Base-by-base conservation (phyloP, 2,329 filamentous ascomycete genomes). In the Colletotrichum sp. region DNA sequence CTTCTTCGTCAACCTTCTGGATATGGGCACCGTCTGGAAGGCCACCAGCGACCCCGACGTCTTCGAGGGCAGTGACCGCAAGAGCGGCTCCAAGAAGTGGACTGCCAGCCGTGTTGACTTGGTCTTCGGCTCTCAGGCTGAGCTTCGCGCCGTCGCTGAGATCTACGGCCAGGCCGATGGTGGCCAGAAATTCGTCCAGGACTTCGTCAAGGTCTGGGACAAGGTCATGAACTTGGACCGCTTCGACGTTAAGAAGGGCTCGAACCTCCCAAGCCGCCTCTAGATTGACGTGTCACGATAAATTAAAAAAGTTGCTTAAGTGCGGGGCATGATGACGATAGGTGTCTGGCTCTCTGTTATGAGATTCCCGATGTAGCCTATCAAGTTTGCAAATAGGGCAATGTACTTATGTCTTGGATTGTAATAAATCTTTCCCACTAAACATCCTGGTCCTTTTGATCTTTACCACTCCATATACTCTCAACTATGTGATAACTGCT, bases 1-100 rank as follows among this genome's bases (percentile, higher is more conserved):
- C 86, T 96, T 95, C 89, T 96, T 96, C 81, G 90, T 94, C 84
- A 95, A 96, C 86, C 88, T 96, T 3, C 90, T 96, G 28, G 93
- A 95, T 80, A 90, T 89, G 80, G 86, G 84, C 83, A 94, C 90
- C 8, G 87, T 85, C 26, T 96, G 94, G 94, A 91, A 91, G 85
- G 80, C 89, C 0, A 85, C 85, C 52, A 78, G 79, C n/a, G 85
- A 84, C 70, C 82, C 85, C 38, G 93, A 95, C 79, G 71, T 88
- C 66, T 95, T 90, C 83, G 89, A 92, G 76, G 94, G 93, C 43
- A 80, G 85, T 16, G 92, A 95, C 85, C 92, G 91, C 83, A 92
- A 92, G 87, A 90, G 89, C 18, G 93, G 93, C 68, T 80, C 86
- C 65, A 89, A 90, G 87, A 94, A 93, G 87, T 95, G 92, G 92